Base-by-base conservation (phyloP, 2,329 filamentous ascomycete species). In the Elsinoe ampelina region DNA sequence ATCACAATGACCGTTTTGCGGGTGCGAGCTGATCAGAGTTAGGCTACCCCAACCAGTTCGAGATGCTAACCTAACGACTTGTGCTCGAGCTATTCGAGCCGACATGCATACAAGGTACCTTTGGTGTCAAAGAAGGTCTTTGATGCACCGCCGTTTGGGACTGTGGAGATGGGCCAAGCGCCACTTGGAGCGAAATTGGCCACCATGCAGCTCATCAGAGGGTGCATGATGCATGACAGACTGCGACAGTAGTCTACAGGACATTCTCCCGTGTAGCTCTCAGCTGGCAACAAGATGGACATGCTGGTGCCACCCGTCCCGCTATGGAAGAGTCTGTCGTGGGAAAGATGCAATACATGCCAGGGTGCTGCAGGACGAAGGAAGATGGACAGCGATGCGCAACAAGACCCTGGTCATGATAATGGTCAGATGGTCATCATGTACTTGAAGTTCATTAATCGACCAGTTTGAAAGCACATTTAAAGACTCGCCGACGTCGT, bases 191-290 rank as follows among this genome's bases (percentile, higher is more conserved):
- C 41, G 41, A 45, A 26, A 26, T 22, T n/a, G 20, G 41, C 19
- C 41, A 45, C 10, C 41, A 45, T 45, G 41, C 41, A 45, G 12
- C n/a, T 15, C 41, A 45, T 45, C 30, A 20, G 20, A 30, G 6
- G 41, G 19, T 45, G 41, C 41, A 45, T 45, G 26, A 45, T 45
- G 41, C 41, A 45, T 26, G 41, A 45, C 41, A 45, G 41, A 45
- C 41, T n/a, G 19, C 11, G 20, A 11, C 41, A 45, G 6, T 45
- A 17, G 10, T 26, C 20, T 30, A 30, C 26, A 30, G 26, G 26
- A 30, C 26, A 3, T 30, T 30, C 26, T 30, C 26, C 26, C 26
- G 26, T 30, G 26, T 30, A 30, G 4, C 26, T 45, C 26, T 45
- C 41, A 45, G 41, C 41, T 30, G 19, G 19, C 20, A 20, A 45